A percentile compares a stretch with the other conserved stretches of the same genome.
Evolutionary conservation across 352 stramenopile genomes (phyloP).

Genomic region (Phytopythium cucurbitacearum): DNA sequence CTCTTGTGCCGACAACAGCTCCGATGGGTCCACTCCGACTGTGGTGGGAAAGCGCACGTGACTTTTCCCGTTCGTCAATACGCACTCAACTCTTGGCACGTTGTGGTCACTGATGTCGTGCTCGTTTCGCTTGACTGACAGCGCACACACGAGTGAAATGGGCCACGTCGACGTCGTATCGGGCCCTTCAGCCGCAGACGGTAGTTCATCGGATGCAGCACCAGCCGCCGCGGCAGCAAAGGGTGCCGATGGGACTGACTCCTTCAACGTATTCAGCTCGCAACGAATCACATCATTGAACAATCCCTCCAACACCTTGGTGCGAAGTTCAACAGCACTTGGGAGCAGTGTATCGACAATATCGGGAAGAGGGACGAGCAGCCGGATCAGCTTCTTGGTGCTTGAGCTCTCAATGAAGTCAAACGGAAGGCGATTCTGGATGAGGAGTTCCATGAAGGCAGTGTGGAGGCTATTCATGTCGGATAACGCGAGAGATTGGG

Average conservation of each 20-base stretch:
- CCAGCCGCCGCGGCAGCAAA: conserved; percentile 7
- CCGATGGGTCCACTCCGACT: conserved; percentile 7
- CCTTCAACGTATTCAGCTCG: conserved; percentile 36
- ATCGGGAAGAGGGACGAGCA: conserved; percentile 13
- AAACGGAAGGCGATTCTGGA: conserved; percentile 66
- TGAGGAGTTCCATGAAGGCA: conserved; percentile 48
- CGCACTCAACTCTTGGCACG: conserved; percentile 25
- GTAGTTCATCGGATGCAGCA: neutral
- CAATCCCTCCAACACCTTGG: conserved; percentile 32
- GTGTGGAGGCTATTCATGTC: conserved; percentile 19
- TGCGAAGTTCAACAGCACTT: conserved; percentile 29
- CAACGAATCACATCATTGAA: conserved; percentile 22
- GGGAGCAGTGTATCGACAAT: conserved; percentile 20
- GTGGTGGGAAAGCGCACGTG: conserved; percentile 19
- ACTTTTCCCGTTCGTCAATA: conserved; percentile 33
- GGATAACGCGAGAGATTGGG: neutral
- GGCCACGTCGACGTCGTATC: conserved; percentile 1
- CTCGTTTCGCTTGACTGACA: neutral
- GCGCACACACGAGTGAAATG: conserved; percentile 1
- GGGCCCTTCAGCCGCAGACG: neutral
- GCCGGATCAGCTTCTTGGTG: conserved; percentile 41
- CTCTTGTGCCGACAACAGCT: too few species aligned
- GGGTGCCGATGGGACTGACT: conserved; percentile 20
- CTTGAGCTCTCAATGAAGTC: conserved; percentile 54
- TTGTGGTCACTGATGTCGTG: neutral